Evolutionary conservation across 371 early-diverging fungal species (phyloP), one percentile per base, ranked within the genome.

Genomic region (Rhizopus sp.): DNA sequence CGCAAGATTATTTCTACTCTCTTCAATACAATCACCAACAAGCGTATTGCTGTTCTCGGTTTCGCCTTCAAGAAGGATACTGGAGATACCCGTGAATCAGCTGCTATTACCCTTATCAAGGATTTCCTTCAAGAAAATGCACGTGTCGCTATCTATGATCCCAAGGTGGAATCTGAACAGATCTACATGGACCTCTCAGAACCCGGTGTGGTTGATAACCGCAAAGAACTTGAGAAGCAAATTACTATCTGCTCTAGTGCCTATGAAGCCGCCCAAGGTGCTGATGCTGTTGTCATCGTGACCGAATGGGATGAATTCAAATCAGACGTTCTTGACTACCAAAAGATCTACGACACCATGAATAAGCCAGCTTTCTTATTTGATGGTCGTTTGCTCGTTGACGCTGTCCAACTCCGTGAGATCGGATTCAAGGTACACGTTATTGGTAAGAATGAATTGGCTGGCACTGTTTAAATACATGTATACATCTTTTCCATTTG

Each of bases 51-150:
- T 7, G 79, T 94, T 17, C 82, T 92, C 40, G 97, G 97, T 29
- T 97, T 95, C 68, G 96, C 97, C 7, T 97, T 93, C 84, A 97
- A 97, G 83, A 93, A 93, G 83, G 91, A 94, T 63, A 97, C 96
- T 29, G 94, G 94, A 52, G 97, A 97, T 73, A 92, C 97, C 35
- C 87, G 97, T 61, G 95, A 95, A 79, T 91, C 93, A 46, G 93
- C 97, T 34, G 95, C 97, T 45, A 93, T 93, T 53, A 84, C 88
- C 4, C 72, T 97, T 52, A 83, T 85, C 74, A 86, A 90, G 72
- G 85, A 86, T 68, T 87, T 95, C 50, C 77, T 95, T 50, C 81
- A 88, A 68, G 93, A 92, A 64, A 86, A 83, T 38, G 95, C 96
- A 23, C 75, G 78, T 35, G 76, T 97, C 50, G 75, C 81, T 45